Base-by-base conservation (phyloP, 495 filamentous ascomycete genomes). In the Letharia lupina region DNA sequence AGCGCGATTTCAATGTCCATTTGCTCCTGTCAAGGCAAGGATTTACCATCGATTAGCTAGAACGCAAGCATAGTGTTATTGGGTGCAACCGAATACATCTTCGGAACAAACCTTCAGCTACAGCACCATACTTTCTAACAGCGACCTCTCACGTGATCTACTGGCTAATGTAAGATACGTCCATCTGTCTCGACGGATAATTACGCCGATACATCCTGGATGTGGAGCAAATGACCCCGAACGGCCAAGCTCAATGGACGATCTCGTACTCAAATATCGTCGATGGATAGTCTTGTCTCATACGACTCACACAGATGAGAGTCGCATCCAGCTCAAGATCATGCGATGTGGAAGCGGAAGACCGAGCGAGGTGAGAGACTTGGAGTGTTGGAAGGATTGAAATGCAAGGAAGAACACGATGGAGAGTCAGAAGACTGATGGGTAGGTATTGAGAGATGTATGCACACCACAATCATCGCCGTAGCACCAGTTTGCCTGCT, bases 281-380 rank as follows among this genome's bases (percentile, higher is more conserved):
- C 77, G 78, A 75, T 35, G 41, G 64, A 72, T 68, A 64, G 63
- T 83, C 76, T 83, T 68, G 81, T 83, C 81, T 81, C 80, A 72
- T 82, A 77, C 78, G 75, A 60, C 39, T 63, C 63, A 33, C 48
- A 44, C 12, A 71, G 57, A 52, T 23, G 68, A 65, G 64, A 67
- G 63, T 37, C 74, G 80, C 72, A 83, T 83, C 81, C 81, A 82
- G 81, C 81, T 83, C 81, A 80, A 83, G 78, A 83, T 79, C 77
- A 77, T 72, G 74, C 76, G 75, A 82, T 70, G 61, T 70, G 73
- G 65, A 67, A 61, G 65, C 78, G 73, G 73, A 75, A 74, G 75
- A 80, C 74, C 79, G 81, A 83, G 81, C 81, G 77, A 83, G 81
- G 81, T 76, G 80, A 78, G 79, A 81, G 81, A 83, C 81, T 70